Evolutionary conservation across 352 stramenopile genomes (phyloP).

Genomic region (Phytophthora rubi): DNA sequence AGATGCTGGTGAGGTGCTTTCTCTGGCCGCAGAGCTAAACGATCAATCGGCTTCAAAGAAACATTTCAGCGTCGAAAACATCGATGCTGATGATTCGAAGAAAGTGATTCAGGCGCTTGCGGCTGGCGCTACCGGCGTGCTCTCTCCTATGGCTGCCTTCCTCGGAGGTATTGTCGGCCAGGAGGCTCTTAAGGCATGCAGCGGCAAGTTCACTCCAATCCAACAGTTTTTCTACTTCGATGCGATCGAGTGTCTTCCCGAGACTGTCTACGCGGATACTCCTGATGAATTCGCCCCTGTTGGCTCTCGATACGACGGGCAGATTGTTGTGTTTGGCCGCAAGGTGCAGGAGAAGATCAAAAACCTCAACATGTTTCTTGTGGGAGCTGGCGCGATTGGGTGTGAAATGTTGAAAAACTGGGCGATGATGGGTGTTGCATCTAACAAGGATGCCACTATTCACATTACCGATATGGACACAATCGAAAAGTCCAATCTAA

Average conservation of each 20-base stretch:
- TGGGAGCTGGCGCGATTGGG: slow-evolving; percentile 98
- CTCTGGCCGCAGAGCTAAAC: slow-evolving; percentile 78
- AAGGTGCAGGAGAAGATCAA: slow-evolving; percentile 84
- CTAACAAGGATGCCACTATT: slow-evolving; percentile 83
- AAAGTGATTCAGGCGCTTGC: slow-evolving; percentile 84
- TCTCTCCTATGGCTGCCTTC: slow-evolving; percentile 97
- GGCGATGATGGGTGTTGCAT: slow-evolving; percentile 98
- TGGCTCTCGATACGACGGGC: slow-evolving; percentile 92
- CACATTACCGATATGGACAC: slow-evolving; percentile 99
- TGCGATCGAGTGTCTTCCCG: slow-evolving; percentile 95
- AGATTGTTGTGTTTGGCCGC: slow-evolving; percentile 92
- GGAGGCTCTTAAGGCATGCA: slow-evolving; percentile 98
- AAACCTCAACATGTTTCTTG: slow-evolving; percentile 95
- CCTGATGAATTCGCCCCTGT: slow-evolving; percentile 63
- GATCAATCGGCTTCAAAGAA: slow-evolving; percentile 73
- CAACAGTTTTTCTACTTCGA: slow-evolving; percentile 99
- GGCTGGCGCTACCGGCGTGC: slow-evolving; percentile 88
- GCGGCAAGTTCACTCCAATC: slow-evolving; percentile 99
- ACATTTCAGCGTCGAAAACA: slow-evolving; percentile 62
- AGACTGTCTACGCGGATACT: slow-evolving; percentile 60
- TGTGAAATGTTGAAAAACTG: slow-evolving; percentile 99
- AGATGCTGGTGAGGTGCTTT: slow-evolving; percentile 90
- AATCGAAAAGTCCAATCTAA: slow-evolving; percentile 99
- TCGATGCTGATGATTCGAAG: slow-evolving; percentile 72
- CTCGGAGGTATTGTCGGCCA: slow-evolving; percentile 98